Evolutionary conservation across 106 monocot genomes (phyloP), one percentile per base, ranked within the genome.

Genomic region (Dendrobium officinale): DNA sequence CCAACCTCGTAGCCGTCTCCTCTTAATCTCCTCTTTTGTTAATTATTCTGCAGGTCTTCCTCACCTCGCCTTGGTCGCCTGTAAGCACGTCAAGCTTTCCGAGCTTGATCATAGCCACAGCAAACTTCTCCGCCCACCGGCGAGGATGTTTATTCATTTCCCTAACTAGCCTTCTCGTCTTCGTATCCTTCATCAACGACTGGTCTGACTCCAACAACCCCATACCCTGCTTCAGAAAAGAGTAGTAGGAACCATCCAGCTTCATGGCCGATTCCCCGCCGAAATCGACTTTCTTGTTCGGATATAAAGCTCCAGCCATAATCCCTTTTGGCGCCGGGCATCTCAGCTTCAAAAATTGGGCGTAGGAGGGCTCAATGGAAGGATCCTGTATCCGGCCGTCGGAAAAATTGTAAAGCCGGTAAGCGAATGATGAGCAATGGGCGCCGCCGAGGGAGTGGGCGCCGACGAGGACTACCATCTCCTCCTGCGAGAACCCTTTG

Each of bases 391-490:
- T 1, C 9, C 18, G 37, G 18, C 27, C 55, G 27, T 27, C 33
- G 37, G 54, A 77, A 78, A 22, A 49, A 64, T 78, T 73, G 87
- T 87, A 83, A 44, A 90, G 55, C 17, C 85, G 77, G 45, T 77
- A 22, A 40, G 13, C 10, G 80, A 92, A 86, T 19, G 77, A 75
- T 4, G 42, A 22, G 83, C 92, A 92, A 77, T 88, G 88, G 7
- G 88, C 78, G 6, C 73, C 72, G 40, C 91, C 88, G 78, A 91
- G 70, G 55, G 87, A 82, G 88, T 88, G 93, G 19, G 88, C 88
- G 26, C 90, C 90, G 9, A 72, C 75, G 22, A 90, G 88, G 31
- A 80, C 47, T 9, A 90, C 92, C 77, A 88, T 68, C 33, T 93
- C 90, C 22, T 68, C 59, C 11, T 17, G 27, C 66, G 82, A 67